A percentile compares a stretch with the other conserved stretches of the same genome.
These are phyloP conservation scores for Microsporum canis DNA, from an alignment of 2,329 filamentous ascomycete species.

Conservation along the genomic window DNA sequence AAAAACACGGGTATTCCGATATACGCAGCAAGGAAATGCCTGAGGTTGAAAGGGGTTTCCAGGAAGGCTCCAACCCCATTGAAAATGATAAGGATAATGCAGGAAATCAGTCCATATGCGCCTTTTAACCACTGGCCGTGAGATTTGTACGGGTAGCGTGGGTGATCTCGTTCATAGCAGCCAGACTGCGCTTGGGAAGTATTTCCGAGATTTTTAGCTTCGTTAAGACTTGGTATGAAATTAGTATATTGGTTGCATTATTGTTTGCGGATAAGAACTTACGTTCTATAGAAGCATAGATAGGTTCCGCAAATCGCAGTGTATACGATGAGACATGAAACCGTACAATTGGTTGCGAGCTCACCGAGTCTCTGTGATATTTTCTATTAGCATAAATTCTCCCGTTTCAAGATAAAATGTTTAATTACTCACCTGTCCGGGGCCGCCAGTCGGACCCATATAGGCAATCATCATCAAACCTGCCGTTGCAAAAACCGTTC, in stretches of 20 bases:
- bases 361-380: constrained; percentile 26
- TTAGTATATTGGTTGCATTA: not conserved
- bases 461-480: constrained; percentile 31
- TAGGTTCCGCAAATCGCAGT: constrained; percentile 33
- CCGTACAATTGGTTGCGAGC: constrained; percentile 29
- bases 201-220: constrained; percentile 31
- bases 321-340: constrained; percentile 34
- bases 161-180: constrained; percentile 17
- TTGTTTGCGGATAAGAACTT: constrained; percentile 5
- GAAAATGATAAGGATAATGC: constrained; percentile 16
- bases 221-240: constrained; percentile 23
- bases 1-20: constrained; percentile 33
- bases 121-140: constrained; percentile 21
- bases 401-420: constrained; percentile 3
- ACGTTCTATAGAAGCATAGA: constrained; percentile 27
- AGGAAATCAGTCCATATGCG: constrained; percentile 18
- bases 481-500: constrained; percentile 32
- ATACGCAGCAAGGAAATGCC: constrained; percentile 32
- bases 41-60: constrained; percentile 24
- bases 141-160: constrained; percentile 22
- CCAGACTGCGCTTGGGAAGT: constrained; percentile 22
- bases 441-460: constrained; percentile 30
- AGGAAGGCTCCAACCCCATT: constrained; percentile 16
- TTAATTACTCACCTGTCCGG: constrained; percentile 24
- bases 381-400: constrained; percentile 4